These are phyloP conservation scores for Crotalaria pallida DNA, from an alignment of 306 rosid species.

Conservation along the genomic window DNA sequence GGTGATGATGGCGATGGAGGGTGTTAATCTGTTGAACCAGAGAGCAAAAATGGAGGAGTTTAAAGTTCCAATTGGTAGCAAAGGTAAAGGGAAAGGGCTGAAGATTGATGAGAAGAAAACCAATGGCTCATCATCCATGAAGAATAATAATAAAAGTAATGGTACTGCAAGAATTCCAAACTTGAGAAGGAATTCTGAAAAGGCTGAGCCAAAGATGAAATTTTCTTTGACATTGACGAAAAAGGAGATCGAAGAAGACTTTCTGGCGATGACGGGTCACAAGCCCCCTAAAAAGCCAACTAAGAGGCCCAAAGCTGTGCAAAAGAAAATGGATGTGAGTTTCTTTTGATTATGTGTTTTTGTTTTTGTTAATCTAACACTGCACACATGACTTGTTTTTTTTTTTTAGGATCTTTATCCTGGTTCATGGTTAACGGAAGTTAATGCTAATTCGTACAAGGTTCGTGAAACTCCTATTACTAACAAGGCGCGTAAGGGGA, in stretches of 20 bases:
- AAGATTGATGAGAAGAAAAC: neutral
- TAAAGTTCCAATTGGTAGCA: neutral
- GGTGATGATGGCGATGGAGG: neutral
- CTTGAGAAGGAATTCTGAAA: neutral
- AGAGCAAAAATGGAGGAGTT: neutral
- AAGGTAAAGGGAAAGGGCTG: neutral
- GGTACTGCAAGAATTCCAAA: neutral
- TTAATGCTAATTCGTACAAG: slow-evolving; percentile 3
- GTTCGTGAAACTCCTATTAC: neutral
- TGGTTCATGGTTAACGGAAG: slow-evolving; percentile 10
- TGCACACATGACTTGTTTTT: too few relatives aligned
- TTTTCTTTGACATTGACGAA: slow-evolving; percentile 39
- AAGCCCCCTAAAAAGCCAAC: slow-evolving; percentile 60
- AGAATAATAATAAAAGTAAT: neutral
- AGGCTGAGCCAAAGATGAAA: slow-evolving; percentile 25
- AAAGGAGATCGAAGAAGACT: slow-evolving; percentile 72
- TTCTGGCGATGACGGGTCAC: slow-evolving; percentile 40
- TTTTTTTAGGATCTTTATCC: neutral
- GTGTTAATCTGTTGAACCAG: neutral
- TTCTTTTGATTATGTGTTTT: neutral
- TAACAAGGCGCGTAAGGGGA: neutral
- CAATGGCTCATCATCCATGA: neutral
- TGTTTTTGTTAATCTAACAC: too few relatives aligned
- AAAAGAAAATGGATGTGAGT: slow-evolving; percentile 53
- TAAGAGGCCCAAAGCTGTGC: slow-evolving; percentile 46